phyloP scores from a whole-genome alignment of 805 yeast species.

The Monosporozyma siamensis region DNA sequence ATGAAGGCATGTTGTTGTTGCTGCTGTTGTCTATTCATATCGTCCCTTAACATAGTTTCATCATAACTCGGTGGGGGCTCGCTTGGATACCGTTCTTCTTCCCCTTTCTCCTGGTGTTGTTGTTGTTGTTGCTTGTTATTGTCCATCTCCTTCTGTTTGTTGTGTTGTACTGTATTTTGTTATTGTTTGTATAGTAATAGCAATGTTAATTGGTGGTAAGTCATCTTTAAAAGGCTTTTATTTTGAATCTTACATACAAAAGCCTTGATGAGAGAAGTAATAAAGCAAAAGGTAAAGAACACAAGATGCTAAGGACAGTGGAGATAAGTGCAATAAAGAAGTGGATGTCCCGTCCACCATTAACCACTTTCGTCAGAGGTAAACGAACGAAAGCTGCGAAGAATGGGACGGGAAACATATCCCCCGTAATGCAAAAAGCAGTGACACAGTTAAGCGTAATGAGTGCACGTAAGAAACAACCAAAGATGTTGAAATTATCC shows the following conservation, averaged over 20 bases:
- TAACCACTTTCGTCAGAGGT: neutral
- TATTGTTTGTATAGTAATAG: too few species aligned
- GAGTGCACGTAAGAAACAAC: slow-evolving; percentile 82
- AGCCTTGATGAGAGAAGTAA: too few species aligned
- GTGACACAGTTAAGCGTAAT: slow-evolving; percentile 61
- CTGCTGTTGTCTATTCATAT: neutral
- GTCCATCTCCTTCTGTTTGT: too few species aligned
- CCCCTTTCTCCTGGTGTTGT: neutral
- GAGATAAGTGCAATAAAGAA: too few species aligned
- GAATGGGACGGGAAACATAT: slow-evolving; percentile 7
- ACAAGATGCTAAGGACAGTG: too few species aligned
- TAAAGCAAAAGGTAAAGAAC: neutral
- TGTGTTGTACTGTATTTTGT: too few species aligned
- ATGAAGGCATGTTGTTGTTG: neutral
- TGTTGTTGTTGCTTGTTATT: neutral
- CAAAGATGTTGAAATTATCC: slow-evolving; percentile 60
- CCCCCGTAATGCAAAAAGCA: slow-evolving; percentile 40
- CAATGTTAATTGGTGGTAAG: too few species aligned
- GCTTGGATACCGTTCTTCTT: slow-evolving; percentile 6
- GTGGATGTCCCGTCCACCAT: too few species aligned
- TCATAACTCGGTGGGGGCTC: slow-evolving; percentile 23
- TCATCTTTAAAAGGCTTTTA: neutral
- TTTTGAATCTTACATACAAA: too few species aligned
- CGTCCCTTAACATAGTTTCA: slow-evolving; percentile 15
- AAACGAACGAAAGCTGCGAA: neutral